phyloP scores from a whole-genome alignment of 805 yeast species.

The Lipomyces japonicus region DNA sequence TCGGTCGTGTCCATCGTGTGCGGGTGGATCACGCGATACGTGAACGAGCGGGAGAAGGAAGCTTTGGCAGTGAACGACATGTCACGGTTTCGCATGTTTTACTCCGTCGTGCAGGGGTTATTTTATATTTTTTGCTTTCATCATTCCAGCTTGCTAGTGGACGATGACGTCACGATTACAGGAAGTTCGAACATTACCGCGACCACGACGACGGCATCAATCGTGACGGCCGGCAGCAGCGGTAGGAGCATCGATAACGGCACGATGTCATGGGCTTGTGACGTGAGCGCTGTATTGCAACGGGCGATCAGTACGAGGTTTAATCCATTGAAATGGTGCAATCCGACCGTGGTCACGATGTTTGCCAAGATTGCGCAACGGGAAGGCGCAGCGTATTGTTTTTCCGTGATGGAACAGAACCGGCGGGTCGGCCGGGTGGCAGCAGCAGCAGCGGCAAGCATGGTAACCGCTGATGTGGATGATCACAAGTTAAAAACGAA shows the following conservation, averaged over 20 bases:
- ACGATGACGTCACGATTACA: constrained; percentile 23
- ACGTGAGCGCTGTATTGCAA: constrained; percentile 80
- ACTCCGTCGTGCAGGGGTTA: constrained; percentile 86
- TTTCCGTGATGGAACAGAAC: constrained; percentile 86
- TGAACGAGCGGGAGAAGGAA: constrained; percentile 80
- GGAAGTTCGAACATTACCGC: background rate
- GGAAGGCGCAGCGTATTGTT: constrained; percentile 87
- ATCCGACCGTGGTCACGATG: constrained; percentile 87
- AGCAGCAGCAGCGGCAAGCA: background rate
- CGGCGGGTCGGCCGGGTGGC: constrained; percentile 49
- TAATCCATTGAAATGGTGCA: constrained; percentile 90
- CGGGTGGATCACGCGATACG: constrained; percentile 78
- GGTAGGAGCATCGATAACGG: too few species aligned
- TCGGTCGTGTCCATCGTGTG: constrained; percentile 79
- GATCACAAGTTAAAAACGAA: background rate
- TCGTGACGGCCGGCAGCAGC: constrained; percentile 19
- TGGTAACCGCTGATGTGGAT: background rate
- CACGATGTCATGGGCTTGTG: constrained; percentile 66
- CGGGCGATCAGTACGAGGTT: constrained; percentile 79
- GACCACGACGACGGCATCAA: constrained; percentile 24
- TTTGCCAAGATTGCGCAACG: constrained; percentile 90
- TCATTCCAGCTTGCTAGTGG: constrained; percentile 52
- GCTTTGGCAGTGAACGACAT: constrained; percentile 53
- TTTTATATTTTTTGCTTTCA: constrained; percentile 90
- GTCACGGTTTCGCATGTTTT: constrained; percentile 86